These are phyloP conservation scores for Metschnikowia lochheadii DNA, from an alignment of 805 yeast species.

Conservation along the genomic window DNA sequence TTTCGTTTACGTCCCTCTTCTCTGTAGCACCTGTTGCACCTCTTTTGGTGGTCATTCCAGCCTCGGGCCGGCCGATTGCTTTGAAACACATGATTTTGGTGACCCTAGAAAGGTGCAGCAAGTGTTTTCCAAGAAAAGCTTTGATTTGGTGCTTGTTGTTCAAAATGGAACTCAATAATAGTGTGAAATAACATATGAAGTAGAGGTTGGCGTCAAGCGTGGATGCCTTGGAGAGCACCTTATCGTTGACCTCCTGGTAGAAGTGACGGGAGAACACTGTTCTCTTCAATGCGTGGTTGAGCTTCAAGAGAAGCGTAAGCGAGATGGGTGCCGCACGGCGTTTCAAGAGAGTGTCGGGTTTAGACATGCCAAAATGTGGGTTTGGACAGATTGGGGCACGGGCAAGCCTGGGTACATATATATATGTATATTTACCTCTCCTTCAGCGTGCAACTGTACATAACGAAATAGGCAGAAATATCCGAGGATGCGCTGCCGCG, in stretches of 20 bases:
- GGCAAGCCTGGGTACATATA: background rate
- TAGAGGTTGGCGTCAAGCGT: slow-evolving; percentile 39
- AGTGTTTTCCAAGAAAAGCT: slow-evolving; percentile 26
- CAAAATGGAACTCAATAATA: slow-evolving; percentile 32
- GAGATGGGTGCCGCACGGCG: slow-evolving; percentile 13
- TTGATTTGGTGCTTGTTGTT: slow-evolving; percentile 35
- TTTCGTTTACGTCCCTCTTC: too few relatives aligned
- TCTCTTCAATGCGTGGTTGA: slow-evolving; percentile 27
- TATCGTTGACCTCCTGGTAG: slow-evolving; percentile 40
- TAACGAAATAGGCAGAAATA: background rate
- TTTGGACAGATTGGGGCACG: background rate
- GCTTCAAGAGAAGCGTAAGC: slow-evolving; percentile 23
- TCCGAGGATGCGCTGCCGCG: slow-evolving; percentile 3
- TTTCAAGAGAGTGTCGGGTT: too few relatives aligned
- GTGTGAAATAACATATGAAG: slow-evolving; percentile 41
- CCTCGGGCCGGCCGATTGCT: background rate
- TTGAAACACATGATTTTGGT: slow-evolving; percentile 4
- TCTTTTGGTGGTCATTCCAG: background rate
- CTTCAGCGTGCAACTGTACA: slow-evolving; percentile 2
- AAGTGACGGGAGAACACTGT: slow-evolving; percentile 35
- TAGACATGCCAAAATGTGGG: background rate
- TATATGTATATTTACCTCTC: background rate
- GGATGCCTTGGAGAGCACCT: slow-evolving; percentile 30
- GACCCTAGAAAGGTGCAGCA: slow-evolving; percentile 19
- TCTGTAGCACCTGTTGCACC: too few relatives aligned